phyloP scores from a whole-genome alignment of 2,329 filamentous ascomycete genomes.

The Parafenestella ontariensis region DNA sequence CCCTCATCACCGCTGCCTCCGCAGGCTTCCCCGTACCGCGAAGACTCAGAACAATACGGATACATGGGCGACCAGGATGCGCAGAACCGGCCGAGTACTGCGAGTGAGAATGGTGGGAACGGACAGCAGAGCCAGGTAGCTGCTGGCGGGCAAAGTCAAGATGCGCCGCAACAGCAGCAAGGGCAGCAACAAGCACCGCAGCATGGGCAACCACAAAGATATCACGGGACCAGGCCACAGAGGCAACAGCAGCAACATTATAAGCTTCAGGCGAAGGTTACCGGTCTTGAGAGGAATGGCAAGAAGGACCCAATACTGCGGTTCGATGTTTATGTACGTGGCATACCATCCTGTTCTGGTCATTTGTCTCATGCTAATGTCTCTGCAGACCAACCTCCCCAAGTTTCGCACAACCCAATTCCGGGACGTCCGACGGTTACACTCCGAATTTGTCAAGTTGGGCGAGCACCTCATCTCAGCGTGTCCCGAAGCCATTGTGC shows the following conservation, averaged over 20 bases:
- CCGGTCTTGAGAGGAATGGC: constrained; percentile 87
- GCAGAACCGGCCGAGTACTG: constrained; percentile 34
- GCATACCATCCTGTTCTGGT: background rate
- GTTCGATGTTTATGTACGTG: constrained; percentile 92
- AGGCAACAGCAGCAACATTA: constrained; percentile 68
- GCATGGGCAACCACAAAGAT: constrained; percentile 56
- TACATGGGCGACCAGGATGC: constrained; percentile 43
- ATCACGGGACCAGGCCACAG: constrained; percentile 54
- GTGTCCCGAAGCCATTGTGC: constrained; percentile 95
- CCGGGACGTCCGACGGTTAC: constrained; percentile 92
- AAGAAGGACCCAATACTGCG: constrained; percentile 94
- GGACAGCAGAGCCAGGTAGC: constrained; percentile 33
- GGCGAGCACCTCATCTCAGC: constrained; percentile 94
- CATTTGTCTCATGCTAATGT: constrained; percentile 13
- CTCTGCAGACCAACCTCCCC: constrained; percentile 90
- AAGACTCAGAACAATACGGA: constrained; percentile 43
- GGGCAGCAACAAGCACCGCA: constrained; percentile 47
- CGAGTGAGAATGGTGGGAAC: constrained; percentile 46
- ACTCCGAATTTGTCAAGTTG: constrained; percentile 96
- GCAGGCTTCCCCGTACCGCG: constrained; percentile 49
- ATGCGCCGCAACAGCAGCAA: constrained; percentile 35
- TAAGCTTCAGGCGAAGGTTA: constrained; percentile 93
- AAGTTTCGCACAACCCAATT: constrained; percentile 98
- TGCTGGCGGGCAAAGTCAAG: constrained; percentile 43
- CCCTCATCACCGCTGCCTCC: constrained; percentile 51